Evolutionary conservation across 306 rosid genomes (phyloP).

Genomic region (Hippophae rhamnoides): DNA sequence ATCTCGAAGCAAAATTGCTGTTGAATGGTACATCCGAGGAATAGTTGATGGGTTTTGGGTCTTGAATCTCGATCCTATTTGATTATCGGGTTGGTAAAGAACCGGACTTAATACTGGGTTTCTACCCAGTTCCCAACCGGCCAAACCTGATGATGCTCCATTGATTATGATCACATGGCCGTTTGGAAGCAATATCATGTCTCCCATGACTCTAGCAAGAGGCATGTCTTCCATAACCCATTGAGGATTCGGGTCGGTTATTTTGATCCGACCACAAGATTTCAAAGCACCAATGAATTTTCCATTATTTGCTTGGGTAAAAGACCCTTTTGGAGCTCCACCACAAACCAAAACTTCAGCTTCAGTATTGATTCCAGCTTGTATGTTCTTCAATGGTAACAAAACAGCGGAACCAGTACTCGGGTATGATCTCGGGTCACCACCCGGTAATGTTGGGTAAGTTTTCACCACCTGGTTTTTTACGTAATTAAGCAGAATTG

Average conservation of each 20-base stretch:
- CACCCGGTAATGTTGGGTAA: slow-evolving; percentile 42
- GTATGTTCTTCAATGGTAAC: slow-evolving; percentile 43
- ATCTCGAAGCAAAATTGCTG: slow-evolving; percentile 48
- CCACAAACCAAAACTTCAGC: slow-evolving; percentile 74
- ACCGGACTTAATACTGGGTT: slow-evolving; percentile 43
- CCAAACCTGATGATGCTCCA: slow-evolving; percentile 56
- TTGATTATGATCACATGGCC: slow-evolving; percentile 64
- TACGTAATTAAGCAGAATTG: slow-evolving; percentile 44
- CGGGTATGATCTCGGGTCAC: slow-evolving; percentile 77
- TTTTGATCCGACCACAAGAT: slow-evolving; percentile 45
- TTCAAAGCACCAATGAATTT: slow-evolving; percentile 30
- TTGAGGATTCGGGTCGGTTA: slow-evolving; percentile 32
- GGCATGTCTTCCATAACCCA: slow-evolving; percentile 72
- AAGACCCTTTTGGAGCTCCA: slow-evolving; percentile 47
- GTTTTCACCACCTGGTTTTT: slow-evolving; percentile 34
- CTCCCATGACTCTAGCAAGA: slow-evolving; percentile 64
- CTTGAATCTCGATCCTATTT: slow-evolving; percentile 23
- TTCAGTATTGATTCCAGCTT: neutral
- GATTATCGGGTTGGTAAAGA: slow-evolving; percentile 35
- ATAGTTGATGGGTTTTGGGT: slow-evolving; percentile 18
- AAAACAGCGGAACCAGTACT: slow-evolving; percentile 66
- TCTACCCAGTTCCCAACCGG: slow-evolving; percentile 74
- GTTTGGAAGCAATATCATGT: slow-evolving; percentile 52
- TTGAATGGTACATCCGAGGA: slow-evolving; percentile 79
- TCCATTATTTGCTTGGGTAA: slow-evolving; percentile 17